Base-by-base conservation (phyloP, 768 basidiomycete species). In the Mycena epipterygia region DNA sequence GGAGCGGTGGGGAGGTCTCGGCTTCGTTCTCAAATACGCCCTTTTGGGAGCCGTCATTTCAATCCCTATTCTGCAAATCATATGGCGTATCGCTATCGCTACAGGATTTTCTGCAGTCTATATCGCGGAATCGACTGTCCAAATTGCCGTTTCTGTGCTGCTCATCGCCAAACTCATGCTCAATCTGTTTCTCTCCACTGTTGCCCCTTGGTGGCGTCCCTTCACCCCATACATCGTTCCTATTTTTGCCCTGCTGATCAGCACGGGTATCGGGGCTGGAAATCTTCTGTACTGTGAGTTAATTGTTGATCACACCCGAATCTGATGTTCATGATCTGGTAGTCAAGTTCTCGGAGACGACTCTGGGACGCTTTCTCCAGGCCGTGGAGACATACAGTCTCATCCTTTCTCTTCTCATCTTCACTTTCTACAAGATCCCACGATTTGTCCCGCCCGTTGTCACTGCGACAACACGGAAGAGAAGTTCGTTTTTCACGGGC, bases 311-410 rank as follows among this genome's bases (percentile, higher is more conserved):
- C 67, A 3, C 25, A 58, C n/a, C 12, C 2, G 58, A 30, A 53
- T 68, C 52, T 42, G 60, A 51, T 59, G 23, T 61, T 46, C 25
- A 39, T 72, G 57, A 68, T 59, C 29, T 5, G 17, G 30, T 72
- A 93, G 92, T 91, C 77, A 80, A 83, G 61, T 93, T 94, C 75
- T 88, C 93, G 3, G 93, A 94, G 79, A 88, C 88, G 8, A 83
- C 84, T 13, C 80, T 92, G 1, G 93, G 93, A n/a, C 89, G 91
- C 52, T 88, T 94, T 73, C 82, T 88, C 64, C 87, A 89, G 73
- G 90, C 89, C 17, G 79, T 90, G 37, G 90, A 92, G 74, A 73
- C 90, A 27, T 95, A 90, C 75, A 84, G 90, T 48, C 79, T 91
- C 49, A 82, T 91, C 64, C 78, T 93, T n/a, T 88, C 86, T 75